Percentiles rank a stretch among this genome's conserved stretches.
These are phyloP conservation scores for Lantana camara DNA, from an alignment of 257 asterid genomes.

Conservation along the genomic window DNA sequence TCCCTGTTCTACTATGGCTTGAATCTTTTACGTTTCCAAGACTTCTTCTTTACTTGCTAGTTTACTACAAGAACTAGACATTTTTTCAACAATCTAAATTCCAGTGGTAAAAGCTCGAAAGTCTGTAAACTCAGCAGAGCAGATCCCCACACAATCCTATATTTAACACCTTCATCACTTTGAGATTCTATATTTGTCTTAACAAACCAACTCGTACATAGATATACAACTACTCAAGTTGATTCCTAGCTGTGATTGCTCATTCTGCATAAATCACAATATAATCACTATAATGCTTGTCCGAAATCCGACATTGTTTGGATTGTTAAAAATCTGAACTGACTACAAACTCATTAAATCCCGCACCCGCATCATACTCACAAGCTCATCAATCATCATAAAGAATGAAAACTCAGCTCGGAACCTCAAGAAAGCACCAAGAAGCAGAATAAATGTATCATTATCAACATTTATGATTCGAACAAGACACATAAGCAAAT, in stretches of 20 bases:
- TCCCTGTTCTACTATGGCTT: no score
- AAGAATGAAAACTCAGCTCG: slow-evolving; percentile 2
- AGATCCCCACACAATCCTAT: slow-evolving; percentile 11
- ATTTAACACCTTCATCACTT: background rate
- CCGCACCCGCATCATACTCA: background rate
- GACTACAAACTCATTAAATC: background rate
- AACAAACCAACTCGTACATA: background rate
- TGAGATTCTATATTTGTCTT: background rate
- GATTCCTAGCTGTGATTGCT: no score
- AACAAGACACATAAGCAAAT: background rate
- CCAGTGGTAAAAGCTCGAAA: background rate
- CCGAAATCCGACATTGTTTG: slow-evolving; percentile 13
- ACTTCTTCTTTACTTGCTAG: background rate
- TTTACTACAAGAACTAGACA: background rate
- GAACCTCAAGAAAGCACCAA: background rate
- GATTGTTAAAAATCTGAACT: slow-evolving; percentile 11
- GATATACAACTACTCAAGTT: background rate
- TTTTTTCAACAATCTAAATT: background rate
- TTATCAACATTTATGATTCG: no score
- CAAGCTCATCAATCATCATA: slow-evolving; percentile 13
- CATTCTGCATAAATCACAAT: background rate
- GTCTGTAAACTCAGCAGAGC: background rate
- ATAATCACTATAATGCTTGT: background rate
- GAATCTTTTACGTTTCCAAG: background rate
- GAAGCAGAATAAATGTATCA: background rate